Conservation (phyloP, 2,329 filamentous ascomycete genomes). For the Microcyclospora pomicola region DNA sequence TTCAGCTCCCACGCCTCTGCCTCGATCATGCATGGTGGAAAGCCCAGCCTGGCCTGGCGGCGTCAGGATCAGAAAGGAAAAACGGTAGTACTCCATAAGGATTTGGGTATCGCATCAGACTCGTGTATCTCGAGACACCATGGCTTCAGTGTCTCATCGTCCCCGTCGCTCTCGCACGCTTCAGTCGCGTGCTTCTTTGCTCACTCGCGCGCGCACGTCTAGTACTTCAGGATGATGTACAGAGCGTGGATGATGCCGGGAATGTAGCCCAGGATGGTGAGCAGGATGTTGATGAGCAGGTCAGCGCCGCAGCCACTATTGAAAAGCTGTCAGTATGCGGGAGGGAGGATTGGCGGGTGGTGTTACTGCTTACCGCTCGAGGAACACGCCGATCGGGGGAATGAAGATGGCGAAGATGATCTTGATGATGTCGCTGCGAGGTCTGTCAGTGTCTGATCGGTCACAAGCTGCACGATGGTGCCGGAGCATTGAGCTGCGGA, state of each 20-base stretch:
- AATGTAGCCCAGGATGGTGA: slow-evolving; percentile 56
- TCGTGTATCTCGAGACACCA: too few species aligned
- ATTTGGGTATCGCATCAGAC: too few species aligned
- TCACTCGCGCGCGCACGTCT: slow-evolving; percentile 20
- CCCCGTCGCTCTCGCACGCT: too few species aligned
- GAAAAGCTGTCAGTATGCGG: too few species aligned
- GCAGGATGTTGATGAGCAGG: slow-evolving; percentile 81
- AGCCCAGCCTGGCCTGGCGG: too few species aligned
- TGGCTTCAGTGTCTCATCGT: too few species aligned
- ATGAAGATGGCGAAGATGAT: slow-evolving; percentile 81
- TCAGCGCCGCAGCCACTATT: slow-evolving; percentile 64
- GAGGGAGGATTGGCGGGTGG: too few species aligned
- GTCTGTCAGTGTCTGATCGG: slow-evolving; percentile 3
- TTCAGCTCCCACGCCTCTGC: neutral
- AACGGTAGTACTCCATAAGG: neutral
- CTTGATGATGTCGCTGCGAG: slow-evolving; percentile 57
- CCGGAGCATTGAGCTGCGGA: slow-evolving; percentile 1
- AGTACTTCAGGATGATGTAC: slow-evolving; percentile 89
- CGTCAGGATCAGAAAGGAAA: neutral
- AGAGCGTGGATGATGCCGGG: slow-evolving; percentile 74
- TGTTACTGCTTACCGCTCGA: slow-evolving; percentile 43
- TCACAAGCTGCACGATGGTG: neutral
- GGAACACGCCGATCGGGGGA: slow-evolving; percentile 82
- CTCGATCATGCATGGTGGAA: too few species aligned
- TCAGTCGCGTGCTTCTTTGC: neutral